Evolutionary conservation across 306 rosid genomes (phyloP), one percentile per base, ranked within the genome.

Genomic region (Hylodesmum podocarpum): DNA sequence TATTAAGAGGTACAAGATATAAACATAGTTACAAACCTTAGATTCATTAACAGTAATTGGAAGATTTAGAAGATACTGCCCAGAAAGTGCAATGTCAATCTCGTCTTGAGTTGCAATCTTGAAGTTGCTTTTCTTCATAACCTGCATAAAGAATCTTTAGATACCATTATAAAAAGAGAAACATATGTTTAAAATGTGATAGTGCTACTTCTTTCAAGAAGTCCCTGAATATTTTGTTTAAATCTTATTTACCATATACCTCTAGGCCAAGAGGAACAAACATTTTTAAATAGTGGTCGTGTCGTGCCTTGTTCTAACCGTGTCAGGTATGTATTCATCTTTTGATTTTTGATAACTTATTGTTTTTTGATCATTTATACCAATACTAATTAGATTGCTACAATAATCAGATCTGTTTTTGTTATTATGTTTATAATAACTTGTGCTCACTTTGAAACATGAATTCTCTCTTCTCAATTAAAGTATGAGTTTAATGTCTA

Each of bases 11-110:
- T 28, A 18, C 2, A 41, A 8, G 18, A 51, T 36, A 25, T 5
- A 15, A 18, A 27, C 44, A 29, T 13, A 61, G 16, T 65, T 6
- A 44, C 84, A 73, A 84, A 94, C 97, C 97, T 94, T 91, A 69
- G 94, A 86, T 18, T 91, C 93, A 76, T 91, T 82, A 53, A 94
- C 97, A 11, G 74, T 82, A 29, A 94, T 94, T 54, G 98, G 98
- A 84, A 94, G 98, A 88, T 91, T 89, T 49, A 94, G 85, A 82
- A 89, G 98, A 91, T 91, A 94, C 72, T 94, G 89, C 53, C 96
- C 98, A 0, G 97, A 91, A 80, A 44, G 90, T 58, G 98, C 97
- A 70, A 91, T 58, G 70, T 91, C 91, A 59, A 90, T 77, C 85
- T 94, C 98, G 62, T 91, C 91, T 3, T 88, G 85, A 72, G 84